phyloP scores from a whole-genome alignment of 192 early-diverging fungal genomes.

The Coemansia sp. region DNA sequence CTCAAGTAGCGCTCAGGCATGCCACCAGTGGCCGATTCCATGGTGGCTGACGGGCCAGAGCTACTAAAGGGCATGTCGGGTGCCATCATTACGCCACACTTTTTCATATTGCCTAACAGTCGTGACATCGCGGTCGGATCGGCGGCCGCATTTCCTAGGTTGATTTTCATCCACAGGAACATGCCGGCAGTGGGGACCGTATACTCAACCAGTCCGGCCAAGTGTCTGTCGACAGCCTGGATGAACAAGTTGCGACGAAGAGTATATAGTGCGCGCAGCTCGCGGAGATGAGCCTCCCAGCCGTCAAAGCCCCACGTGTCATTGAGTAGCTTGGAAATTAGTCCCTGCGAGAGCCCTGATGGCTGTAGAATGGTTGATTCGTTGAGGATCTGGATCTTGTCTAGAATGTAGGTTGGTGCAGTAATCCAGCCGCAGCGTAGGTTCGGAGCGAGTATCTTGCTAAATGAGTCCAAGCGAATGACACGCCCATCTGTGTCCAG shows the following conservation, averaged over 20 bases:
- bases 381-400: constrained; percentile 77
- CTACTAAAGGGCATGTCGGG: constrained; percentile 44
- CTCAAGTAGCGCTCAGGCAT: constrained; percentile 29
- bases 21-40: neutral
- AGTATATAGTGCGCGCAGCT: constrained; percentile 72
- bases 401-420: constrained; percentile 64
- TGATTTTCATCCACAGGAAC: constrained; percentile 85
- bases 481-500: constrained; percentile 88
- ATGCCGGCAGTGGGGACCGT: constrained; percentile 69
- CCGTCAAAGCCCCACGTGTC: constrained; percentile 77
- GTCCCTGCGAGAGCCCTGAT: constrained; percentile 80
- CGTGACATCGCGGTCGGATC: constrained; percentile 32
- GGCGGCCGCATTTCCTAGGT: constrained; percentile 30
- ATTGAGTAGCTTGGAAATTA: constrained; percentile 70
- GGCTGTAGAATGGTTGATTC: constrained; percentile 83
- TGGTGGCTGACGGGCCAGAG: neutral
- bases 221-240: constrained; percentile 58
- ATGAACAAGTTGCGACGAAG: constrained; percentile 70
- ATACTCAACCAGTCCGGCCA: constrained; percentile 63
- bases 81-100: constrained; percentile 53
- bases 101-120: constrained; percentile 44
- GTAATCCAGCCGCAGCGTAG: constrained; percentile 83
- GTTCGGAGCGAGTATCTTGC: constrained; percentile 89
- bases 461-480: constrained; percentile 88
- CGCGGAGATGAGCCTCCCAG: constrained; percentile 69